These are phyloP conservation scores for Salvia splendens DNA, from an alignment of 257 asterid species.

Conservation along the genomic window DNA sequence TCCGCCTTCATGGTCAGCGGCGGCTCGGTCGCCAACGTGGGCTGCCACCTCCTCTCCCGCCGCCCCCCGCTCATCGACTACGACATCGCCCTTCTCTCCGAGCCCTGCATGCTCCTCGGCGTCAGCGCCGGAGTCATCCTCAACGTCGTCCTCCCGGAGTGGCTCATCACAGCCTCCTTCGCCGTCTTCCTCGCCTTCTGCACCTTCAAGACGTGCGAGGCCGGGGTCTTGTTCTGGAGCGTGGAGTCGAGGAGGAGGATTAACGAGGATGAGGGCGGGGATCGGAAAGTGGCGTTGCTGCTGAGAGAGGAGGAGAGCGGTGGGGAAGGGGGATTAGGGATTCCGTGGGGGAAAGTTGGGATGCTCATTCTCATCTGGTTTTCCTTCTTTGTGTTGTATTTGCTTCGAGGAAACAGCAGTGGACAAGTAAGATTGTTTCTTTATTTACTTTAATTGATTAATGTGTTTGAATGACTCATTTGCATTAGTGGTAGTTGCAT, in stretches of 20 bases:
- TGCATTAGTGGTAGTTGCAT: background rate
- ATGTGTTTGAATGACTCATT: background rate
- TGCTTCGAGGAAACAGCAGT: slow-evolving; percentile 82
- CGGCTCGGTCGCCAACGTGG: slow-evolving; percentile 73
- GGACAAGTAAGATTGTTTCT: slow-evolving; percentile 52
- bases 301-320: slow-evolving; percentile 22
- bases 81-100: slow-evolving; percentile 71
- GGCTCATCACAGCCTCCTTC: slow-evolving; percentile 66
- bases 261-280: slow-evolving; percentile 20
- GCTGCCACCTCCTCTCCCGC: slow-evolving; percentile 32
- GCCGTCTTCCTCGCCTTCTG: slow-evolving; percentile 64
- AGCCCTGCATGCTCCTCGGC: slow-evolving; percentile 87
- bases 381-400: slow-evolving; percentile 57
- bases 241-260: slow-evolving; percentile 49
- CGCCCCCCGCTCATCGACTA: slow-evolving; percentile 47
- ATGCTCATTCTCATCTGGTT: slow-evolving; percentile 63
- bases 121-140: slow-evolving; percentile 76
- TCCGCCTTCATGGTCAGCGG: slow-evolving; percentile 89
- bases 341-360: slow-evolving; percentile 70
- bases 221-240: slow-evolving; percentile 65
- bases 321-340: slow-evolving; percentile 4
- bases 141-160: slow-evolving; percentile 68
- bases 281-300: slow-evolving; percentile 38
- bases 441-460: background rate
- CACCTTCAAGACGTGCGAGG: slow-evolving; percentile 65